Evolutionary conservation across 2,329 filamentous ascomycete genomes (phyloP).

Genomic region (Reticulascus tulasneorum): DNA sequence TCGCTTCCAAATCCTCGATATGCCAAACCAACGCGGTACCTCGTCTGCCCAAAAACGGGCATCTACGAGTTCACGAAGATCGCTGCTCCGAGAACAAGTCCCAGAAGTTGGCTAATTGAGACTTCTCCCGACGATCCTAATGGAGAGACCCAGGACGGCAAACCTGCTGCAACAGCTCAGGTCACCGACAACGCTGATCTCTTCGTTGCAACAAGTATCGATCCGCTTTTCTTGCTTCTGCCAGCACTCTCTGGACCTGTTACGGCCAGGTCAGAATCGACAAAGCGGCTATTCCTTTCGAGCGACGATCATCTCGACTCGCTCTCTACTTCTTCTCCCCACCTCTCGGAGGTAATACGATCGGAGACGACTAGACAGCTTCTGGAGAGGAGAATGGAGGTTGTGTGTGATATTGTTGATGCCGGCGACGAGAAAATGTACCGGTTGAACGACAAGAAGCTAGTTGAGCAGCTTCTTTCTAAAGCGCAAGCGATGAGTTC

Average conservation of each 20-base stretch:
- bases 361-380: conserved; percentile 41
- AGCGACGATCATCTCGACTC: conserved; percentile 70
- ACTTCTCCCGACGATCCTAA: no score
- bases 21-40: conserved; percentile 51
- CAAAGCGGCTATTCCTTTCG: conserved; percentile 63
- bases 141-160: conserved; percentile 10
- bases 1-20: conserved; percentile 58
- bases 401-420: conserved; percentile 76
- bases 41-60: conserved; percentile 58
- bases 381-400: conserved; percentile 63
- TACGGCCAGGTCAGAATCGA: conserved; percentile 37
- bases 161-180: conserved; percentile 18
- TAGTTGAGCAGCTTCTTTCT: conserved; percentile 58
- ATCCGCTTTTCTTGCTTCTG: conserved; percentile 79
- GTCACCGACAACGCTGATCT: conserved; percentile 67
- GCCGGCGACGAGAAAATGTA: conserved; percentile 84
- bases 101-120: conserved; percentile 61
- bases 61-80: conserved; percentile 64
- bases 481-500: conserved; percentile 71
- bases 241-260: conserved; percentile 57
- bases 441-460: conserved; percentile 68
- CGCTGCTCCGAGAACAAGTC: conserved; percentile 45
- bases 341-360: conserved; percentile 55
- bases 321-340: conserved; percentile 50
- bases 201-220: conserved; percentile 79